A percentile compares a stretch with the other conserved stretches of the same genome.
Conservation (phyloP, 805 yeast species). For the Saccharomycopsis oosterbeekiorum region DNA sequence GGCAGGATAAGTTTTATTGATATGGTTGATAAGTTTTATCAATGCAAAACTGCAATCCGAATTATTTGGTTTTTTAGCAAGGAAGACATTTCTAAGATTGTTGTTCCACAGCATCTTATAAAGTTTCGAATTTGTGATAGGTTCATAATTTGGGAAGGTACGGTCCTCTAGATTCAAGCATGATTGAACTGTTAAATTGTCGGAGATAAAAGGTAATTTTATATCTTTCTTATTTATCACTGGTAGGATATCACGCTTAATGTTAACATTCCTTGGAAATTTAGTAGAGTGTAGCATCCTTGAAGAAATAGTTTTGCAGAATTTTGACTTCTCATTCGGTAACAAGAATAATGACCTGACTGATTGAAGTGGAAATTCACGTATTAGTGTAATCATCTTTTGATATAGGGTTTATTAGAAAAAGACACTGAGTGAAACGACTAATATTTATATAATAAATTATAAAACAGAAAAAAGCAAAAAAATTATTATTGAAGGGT, state of each 20-base stretch:
- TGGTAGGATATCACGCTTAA: not conserved
- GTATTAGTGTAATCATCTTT: not conserved
- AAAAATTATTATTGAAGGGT: too few relatives aligned
- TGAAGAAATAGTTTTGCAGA: not conserved
- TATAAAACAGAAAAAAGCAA: not conserved
- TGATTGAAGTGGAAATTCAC: not conserved
- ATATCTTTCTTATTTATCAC: not conserved
- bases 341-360: not conserved
- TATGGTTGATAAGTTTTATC: slow-evolving; percentile 50
- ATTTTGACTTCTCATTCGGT: not conserved
- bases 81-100: slow-evolving; percentile 54
- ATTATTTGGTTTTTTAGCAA: slow-evolving; percentile 83
- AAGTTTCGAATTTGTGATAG: slow-evolving; percentile 40
- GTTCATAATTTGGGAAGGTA: slow-evolving; percentile 12
- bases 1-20: slow-evolving; percentile 54
- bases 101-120: slow-evolving; percentile 59
- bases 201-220: slow-evolving; percentile 1
- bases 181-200: slow-evolving; percentile 7
- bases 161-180: slow-evolving; percentile 10
- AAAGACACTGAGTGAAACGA: too few relatives aligned
- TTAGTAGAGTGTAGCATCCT: not conserved
- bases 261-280: not conserved
- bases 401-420: too few relatives aligned
- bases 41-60: slow-evolving; percentile 53
- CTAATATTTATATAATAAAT: not conserved